Evolutionary conservation across 1,284 basidiomycete genomes (phyloP), one percentile per base, ranked within the genome.

Genomic region (Ganoderma boninense): DNA sequence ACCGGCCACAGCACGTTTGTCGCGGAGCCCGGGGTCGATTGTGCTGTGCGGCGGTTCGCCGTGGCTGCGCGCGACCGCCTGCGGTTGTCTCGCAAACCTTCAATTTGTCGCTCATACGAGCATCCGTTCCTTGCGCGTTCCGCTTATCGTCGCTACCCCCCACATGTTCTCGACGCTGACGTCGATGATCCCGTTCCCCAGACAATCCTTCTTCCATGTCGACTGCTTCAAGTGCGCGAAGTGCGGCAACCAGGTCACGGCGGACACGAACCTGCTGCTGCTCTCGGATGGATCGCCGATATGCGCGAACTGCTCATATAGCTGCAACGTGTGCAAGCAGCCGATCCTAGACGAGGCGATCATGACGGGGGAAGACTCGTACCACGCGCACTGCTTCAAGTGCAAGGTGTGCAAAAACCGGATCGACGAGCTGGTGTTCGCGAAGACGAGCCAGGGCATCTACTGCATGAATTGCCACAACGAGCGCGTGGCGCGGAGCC

Each of bases 401-500:
- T 99, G 97, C 84, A 94, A 96, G 76, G 94, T 97, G 49, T 99
- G 97, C 85, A 91, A 92, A 79, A 93, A 94, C 79, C 90, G 95
- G 70, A 99, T 99, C 77, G 97, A 99, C 82, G 97, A 99, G 80
- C 90, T 99, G 65, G 96, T 99, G 68, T 99, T 99, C 77, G 98
- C 97, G 67, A 99, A 99, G 86, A 99, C 98, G 0, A 95, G 92
- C 73, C 96, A 98, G 78, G 97, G 98, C 63, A 99, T 99, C 73
- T 99, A 99, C 82, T 99, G 97, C 81, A 98, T 99, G 97, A 68
- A 74, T 23, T 99, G 97, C 78, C 98, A 99, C 81, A 98, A 97
- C 82, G 95, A 98, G 72, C 93, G 98, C 68, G 97, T 99, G 79
- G 96, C 96, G 40, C 90, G 95, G 74, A 96, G 96, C 75, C 85